Evolutionary conservation across 352 stramenopile species (phyloP).

Genomic region (Phytophthora capsici): DNA sequence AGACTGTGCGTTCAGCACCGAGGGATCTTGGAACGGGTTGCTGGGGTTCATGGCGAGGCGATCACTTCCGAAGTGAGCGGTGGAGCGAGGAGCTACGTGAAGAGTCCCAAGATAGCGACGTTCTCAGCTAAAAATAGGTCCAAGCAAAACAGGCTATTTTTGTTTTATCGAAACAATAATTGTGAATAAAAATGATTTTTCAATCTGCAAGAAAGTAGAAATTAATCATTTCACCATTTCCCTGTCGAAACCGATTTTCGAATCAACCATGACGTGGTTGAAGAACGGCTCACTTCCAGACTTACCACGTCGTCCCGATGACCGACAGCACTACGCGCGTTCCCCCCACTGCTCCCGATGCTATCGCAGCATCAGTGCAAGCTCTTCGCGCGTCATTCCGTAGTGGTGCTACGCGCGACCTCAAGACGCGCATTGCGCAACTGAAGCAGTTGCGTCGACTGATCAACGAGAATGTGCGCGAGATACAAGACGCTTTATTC

Average conservation of each 20-base stretch:
- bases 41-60: constrained; percentile 36
- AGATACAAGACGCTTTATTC: constrained; percentile 59
- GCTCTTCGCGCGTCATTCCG: constrained; percentile 60
- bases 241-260: background rate
- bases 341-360: constrained; percentile 41
- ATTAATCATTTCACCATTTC: too few relatives aligned
- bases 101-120: constrained; percentile 17
- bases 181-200: too few relatives aligned
- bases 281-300: constrained; percentile 10
- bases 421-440: constrained; percentile 45
- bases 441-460: constrained; percentile 55
- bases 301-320: constrained; percentile 2
- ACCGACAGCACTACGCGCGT: constrained; percentile 10
- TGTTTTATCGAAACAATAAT: constrained; percentile 4
- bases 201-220: background rate
- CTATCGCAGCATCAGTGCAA: constrained; percentile 52
- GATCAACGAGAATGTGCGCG: constrained; percentile 51
- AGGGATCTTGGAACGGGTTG: constrained; percentile 50
- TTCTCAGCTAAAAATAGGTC: background rate
- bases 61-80: constrained; percentile 21
- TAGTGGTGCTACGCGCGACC: constrained; percentile 50
- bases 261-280: constrained; percentile 40
- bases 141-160: constrained; percentile 1
- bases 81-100: constrained; percentile 5
- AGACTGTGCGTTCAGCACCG: constrained; percentile 46